Evolutionary conservation across 352 stramenopile genomes (phyloP).

Genomic region (Pythium rishiriense): DNA sequence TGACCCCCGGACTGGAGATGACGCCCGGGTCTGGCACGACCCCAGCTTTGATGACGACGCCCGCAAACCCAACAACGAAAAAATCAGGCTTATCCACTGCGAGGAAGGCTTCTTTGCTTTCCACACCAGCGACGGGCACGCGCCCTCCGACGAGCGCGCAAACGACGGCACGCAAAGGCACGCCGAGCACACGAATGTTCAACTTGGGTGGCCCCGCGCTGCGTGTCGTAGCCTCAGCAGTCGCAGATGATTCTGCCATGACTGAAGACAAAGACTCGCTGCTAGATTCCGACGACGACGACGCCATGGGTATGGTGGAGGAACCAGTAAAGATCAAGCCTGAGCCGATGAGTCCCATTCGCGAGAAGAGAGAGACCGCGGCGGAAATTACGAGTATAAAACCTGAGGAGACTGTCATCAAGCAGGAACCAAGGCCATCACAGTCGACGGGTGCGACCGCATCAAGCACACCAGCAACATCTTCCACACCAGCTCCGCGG

Average conservation of each 20-base stretch:
- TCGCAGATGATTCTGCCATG: conserved; percentile 9
- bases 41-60: conserved; percentile 12
- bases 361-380: not conserved
- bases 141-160: conserved; percentile 45
- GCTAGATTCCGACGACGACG: conserved; percentile 41
- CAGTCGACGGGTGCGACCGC: not conserved
- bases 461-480: not conserved
- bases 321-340: conserved; percentile 1
- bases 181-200: conserved; percentile 37
- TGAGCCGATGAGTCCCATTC: conserved; percentile 11
- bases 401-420: not conserved
- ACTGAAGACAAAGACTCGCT: conserved; percentile 36
- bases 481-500: not conserved
- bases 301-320: conserved; percentile 25
- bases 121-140: conserved; percentile 45
- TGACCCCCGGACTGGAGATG: not conserved
- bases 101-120: conserved; percentile 40
- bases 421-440: not conserved
- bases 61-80: conserved; percentile 21
- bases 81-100: conserved; percentile 42
- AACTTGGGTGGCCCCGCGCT: conserved; percentile 50
- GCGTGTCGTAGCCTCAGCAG: conserved; percentile 41
- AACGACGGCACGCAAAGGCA: conserved; percentile 53
- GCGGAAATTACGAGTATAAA: not conserved
- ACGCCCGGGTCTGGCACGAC: conserved; percentile 22